Percentiles rank a stretch among this genome's conserved stretches.
phyloP scores from a whole-genome alignment of 2,329 filamentous ascomycete species.

The Fusarium brachygibbosum region DNA sequence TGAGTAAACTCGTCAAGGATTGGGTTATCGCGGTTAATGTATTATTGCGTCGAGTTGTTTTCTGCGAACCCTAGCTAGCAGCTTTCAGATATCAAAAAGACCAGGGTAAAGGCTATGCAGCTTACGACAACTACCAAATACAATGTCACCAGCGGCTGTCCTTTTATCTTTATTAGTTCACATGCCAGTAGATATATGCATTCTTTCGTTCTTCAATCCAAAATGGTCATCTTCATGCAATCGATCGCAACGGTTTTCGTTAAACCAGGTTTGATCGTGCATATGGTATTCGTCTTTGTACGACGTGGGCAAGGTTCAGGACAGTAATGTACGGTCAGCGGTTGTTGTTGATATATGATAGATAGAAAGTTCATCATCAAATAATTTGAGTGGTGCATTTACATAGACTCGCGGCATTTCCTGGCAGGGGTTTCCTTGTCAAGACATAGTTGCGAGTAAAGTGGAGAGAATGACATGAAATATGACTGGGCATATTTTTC shows the following conservation, averaged over 20 bases:
- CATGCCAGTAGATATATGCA: background rate
- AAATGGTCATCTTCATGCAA: background rate
- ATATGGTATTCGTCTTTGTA: constrained; percentile 2
- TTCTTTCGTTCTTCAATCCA: background rate
- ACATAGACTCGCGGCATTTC: background rate
- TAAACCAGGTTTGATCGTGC: constrained; percentile 6
- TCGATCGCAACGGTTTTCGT: background rate
- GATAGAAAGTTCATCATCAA: too few relatives aligned
- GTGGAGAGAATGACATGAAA: background rate
- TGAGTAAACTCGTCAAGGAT: background rate
- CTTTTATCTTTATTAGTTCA: background rate
- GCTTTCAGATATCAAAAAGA: background rate
- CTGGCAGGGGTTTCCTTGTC: constrained; percentile 28
- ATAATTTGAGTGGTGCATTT: background rate
- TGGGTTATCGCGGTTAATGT: too few relatives aligned
- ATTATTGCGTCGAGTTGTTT: too few relatives aligned
- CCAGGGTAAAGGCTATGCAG: background rate
- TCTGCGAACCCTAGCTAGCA: background rate
- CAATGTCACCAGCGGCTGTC: too few relatives aligned
- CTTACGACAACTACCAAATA: background rate
- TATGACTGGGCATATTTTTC: constrained; percentile 15
- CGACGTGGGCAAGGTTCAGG: background rate
- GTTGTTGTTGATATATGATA: constrained; percentile 30
- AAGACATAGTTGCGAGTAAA: constrained; percentile 15
- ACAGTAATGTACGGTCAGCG: background rate